phyloP scores from a whole-genome alignment of 2,329 filamentous ascomycete genomes.

The Sclerotinia borealis region DNA sequence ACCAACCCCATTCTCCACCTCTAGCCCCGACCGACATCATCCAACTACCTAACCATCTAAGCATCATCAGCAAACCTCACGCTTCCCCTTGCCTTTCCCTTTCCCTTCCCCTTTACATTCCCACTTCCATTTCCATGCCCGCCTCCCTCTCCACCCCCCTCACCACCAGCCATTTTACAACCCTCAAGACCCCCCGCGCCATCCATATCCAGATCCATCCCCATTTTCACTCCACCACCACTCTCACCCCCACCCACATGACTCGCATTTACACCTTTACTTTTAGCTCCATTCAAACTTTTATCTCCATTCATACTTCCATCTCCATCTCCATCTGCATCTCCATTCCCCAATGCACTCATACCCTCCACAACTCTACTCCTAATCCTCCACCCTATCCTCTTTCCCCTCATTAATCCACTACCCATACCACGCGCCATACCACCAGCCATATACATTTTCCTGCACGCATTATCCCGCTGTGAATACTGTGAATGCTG shows the following conservation, averaged over 20 bases:
- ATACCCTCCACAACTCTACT: background rate
- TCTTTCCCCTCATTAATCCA: background rate
- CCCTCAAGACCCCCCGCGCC: background rate
- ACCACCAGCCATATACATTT: background rate
- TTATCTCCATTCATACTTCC: background rate
- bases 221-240: background rate
- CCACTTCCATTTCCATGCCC: background rate
- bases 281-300: too few species aligned
- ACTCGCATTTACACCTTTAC: background rate
- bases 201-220: background rate
- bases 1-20: too few species aligned
- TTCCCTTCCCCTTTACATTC: background rate
- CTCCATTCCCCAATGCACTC: background rate
- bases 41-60: background rate
- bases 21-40: too few species aligned
- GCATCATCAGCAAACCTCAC: conserved; percentile 8
- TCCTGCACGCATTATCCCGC: too few species aligned
- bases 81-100: background rate
- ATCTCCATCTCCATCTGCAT: background rate
- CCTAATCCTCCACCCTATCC: conserved; percentile 3
- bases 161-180: background rate
- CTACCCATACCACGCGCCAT: too few species aligned
- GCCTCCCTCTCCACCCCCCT: background rate
- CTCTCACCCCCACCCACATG: background rate
- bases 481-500: too few species aligned